phyloP scores from a whole-genome alignment of 345 rosid species.

The Salix arbutifolia region DNA sequence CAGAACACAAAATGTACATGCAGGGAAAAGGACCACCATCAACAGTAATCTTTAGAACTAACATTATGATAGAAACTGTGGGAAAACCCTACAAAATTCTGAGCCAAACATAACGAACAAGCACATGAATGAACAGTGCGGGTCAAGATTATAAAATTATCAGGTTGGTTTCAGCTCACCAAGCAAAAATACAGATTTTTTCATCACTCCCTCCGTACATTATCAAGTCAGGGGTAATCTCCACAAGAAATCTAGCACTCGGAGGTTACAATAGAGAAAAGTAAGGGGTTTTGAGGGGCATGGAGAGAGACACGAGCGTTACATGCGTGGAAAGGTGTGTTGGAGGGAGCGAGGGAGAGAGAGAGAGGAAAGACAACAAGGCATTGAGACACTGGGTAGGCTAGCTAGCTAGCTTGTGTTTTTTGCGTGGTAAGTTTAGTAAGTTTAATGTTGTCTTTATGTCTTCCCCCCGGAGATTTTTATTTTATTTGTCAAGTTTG shows the following conservation, averaged over 20 bases:
- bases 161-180: conserved; percentile 10
- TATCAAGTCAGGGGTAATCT: not conserved
- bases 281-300: not conserved
- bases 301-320: conserved; percentile 14
- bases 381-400: not conserved
- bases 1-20: conserved; percentile 17
- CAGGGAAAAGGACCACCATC: conserved; percentile 4
- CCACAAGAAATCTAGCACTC: not conserved
- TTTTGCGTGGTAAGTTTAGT: not conserved
- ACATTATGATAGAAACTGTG: not conserved
- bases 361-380: not conserved
- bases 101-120: not conserved
- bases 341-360: not conserved
- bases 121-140: not conserved
- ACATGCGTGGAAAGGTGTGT: conserved; percentile 20
- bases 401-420: not conserved
- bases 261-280: not conserved
- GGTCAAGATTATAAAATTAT: not conserved
- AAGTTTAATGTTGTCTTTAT: not conserved
- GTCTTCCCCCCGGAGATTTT: too few relatives aligned
- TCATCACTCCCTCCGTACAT: conserved; percentile 2
- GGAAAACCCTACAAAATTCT: conserved; percentile 1
- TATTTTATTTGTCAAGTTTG: not conserved
- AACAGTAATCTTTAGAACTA: not conserved
- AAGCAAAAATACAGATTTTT: not conserved